Evolutionary conservation across 441 rosid species (phyloP), one percentile per base, ranked within the genome.

Genomic region (Jatropha multifida): DNA sequence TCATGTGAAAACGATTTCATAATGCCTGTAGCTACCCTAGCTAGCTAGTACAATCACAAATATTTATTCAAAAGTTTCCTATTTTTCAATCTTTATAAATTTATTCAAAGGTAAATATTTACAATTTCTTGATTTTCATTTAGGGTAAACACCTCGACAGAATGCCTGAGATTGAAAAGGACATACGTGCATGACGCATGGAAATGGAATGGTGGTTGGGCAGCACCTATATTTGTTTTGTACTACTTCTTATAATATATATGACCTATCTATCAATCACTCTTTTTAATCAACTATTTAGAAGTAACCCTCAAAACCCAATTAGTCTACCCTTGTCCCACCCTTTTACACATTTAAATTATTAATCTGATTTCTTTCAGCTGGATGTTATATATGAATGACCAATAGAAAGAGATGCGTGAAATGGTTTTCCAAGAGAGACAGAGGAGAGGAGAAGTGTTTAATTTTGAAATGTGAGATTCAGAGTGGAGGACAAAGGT

Each of bases 401-500:
- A 4, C 44, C 42, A 15, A 15, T 1, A 11, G 26, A 64, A 7
- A 65, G 11, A 65, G 49, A 41, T 20, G 69, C 52, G 42, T 2
- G 14, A 48, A 48, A 48, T 12, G 11, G 4, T 17, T 54, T 4
- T 54, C 58, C 15, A 17, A 32, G 44, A 66, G 27, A 32, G 10
- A 32, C 5, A 48, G 11, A 23, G 37, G 32, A 40, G 64, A 14
- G 64, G 32, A 1, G 32, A 32, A 32, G 32, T 32, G 32, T 32
- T 32, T 32, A 32, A 32, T 55, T 56, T 81, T 79, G 79, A 83
- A 75, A 75, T 65, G 79, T 59, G 76, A 67, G 62, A 58, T 49
- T 42, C 20, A 46, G 73, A 68, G 76, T 64, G 81, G 73, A 64
- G 23, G 81, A 85, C 85, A 85, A 84, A 85, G 83, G 83, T 76